Evolutionary conservation across 805 yeast species (phyloP).

Genomic region (Suhomyces pyralidae): DNA sequence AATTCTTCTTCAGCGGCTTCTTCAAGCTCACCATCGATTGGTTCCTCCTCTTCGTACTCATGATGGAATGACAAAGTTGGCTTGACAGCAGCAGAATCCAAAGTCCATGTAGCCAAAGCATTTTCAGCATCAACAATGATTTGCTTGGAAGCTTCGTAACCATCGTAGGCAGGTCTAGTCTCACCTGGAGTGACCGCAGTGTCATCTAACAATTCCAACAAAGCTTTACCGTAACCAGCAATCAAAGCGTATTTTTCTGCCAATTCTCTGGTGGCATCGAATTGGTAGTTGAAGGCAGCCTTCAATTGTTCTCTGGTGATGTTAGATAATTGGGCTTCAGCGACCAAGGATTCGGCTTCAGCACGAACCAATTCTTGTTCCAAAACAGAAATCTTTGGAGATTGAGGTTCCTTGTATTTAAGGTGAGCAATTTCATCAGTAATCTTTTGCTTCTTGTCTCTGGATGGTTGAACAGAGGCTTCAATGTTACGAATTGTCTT

Average conservation of each 20-base stretch:
- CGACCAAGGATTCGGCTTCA: slow-evolving; percentile 87
- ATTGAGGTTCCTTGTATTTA: slow-evolving; percentile 82
- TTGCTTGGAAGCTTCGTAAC: slow-evolving; percentile 85
- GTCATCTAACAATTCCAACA: slow-evolving; percentile 78
- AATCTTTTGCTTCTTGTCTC: slow-evolving; percentile 82
- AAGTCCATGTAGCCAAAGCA: slow-evolving; percentile 80
- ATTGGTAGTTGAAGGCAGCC: slow-evolving; percentile 80
- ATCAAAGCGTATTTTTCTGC: slow-evolving; percentile 83
- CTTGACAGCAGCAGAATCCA: slow-evolving; percentile 76
- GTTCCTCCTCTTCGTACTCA: slow-evolving; percentile 49
- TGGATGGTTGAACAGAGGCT: slow-evolving; percentile 82
- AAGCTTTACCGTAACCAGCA: slow-evolving; percentile 87
- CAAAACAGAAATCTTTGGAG: slow-evolving; percentile 74
- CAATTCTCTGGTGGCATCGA: slow-evolving; percentile 80
- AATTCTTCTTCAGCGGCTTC: slow-evolving; percentile 54
- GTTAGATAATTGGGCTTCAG: slow-evolving; percentile 87
- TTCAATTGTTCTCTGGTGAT: slow-evolving; percentile 84
- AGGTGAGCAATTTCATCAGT: slow-evolving; percentile 81
- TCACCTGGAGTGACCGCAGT: slow-evolving; percentile 90
- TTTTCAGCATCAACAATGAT: slow-evolving; percentile 82
- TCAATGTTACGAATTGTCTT: slow-evolving; percentile 82
- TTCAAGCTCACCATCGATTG: slow-evolving; percentile 46
- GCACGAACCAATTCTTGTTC: slow-evolving; percentile 91
- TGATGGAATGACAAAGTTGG: slow-evolving; percentile 74
- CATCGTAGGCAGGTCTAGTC: slow-evolving; percentile 85